Evolutionary conservation across 2,329 filamentous ascomycete genomes (phyloP), one percentile per base, ranked within the genome.

Genomic region (Trichothecium roseum): DNA sequence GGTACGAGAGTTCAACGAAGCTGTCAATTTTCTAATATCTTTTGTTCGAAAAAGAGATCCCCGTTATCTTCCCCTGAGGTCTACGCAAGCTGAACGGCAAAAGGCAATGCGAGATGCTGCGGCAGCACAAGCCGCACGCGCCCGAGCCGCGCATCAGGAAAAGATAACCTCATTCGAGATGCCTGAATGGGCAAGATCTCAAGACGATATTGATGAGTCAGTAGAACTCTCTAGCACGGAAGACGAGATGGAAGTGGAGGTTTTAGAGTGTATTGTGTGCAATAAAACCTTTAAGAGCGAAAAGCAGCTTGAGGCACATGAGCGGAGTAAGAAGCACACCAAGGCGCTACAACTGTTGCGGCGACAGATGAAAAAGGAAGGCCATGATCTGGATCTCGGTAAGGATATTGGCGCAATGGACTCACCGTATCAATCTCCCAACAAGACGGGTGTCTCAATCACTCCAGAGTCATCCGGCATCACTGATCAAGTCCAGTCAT

Each of bases 281-380:
- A 72, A 77, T 45, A 85, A 83, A 45, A 70, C 62, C 0, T 98
- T 96, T 60, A 75, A 95, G 59, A 96, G 88, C 50, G 84, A 94
- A 53, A 87, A 86, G 45, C 89, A 96, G 52, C 87, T 83, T 41
- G 79, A 93, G 49, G 81, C 83, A 3, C 91, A 98, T 50, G 88
- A 95, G 61, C 86, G 82, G 62, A 96, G 89, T 66, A 98, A 94
- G 57, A 98, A 96, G 59, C 91, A 98, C 50, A 60, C 80, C 41
- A 96, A 94, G 54, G 81, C 86, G 3, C 71, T 95, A 6, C 80
- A 88, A 45, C 74, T 87, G 41, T 60, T 98, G 28, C 78, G 77
- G 48, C 72, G 75, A 49, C 80, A 91, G 54, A 94, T 98, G 87
- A 74, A 71, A 46, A 78, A 80, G 46, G 84, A 98, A 49, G 81